Conservation (phyloP, 2,329 filamentous ascomycete species). For the Sporothrix brasiliensis region DNA sequence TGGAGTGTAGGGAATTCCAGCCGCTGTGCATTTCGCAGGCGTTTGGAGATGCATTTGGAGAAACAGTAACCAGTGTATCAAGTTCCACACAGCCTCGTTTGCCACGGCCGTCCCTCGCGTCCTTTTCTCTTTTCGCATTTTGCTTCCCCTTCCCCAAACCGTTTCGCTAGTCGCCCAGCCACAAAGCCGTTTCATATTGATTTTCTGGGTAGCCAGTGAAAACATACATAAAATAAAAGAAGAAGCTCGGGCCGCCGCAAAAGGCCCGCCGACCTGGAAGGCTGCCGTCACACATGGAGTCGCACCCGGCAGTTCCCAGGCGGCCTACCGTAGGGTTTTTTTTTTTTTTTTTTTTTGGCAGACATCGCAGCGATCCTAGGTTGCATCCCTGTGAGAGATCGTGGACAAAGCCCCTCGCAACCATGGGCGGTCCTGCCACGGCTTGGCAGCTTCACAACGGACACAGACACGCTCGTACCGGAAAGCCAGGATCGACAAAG, state of each 20-base stretch:
- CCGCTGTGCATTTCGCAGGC: too few species aligned
- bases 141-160: background rate
- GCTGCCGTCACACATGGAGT: background rate
- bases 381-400: constrained; percentile 10
- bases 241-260: constrained; percentile 15
- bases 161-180: constrained; percentile 22
- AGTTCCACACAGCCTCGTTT: background rate
- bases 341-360: too few species aligned
- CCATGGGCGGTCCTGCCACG: constrained; percentile 9
- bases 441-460: constrained; percentile 15
- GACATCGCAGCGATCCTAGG: background rate
- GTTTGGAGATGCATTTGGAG: background rate
- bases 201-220: background rate
- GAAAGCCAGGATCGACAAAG: too few species aligned
- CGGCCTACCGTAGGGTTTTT: background rate
- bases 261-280: background rate
- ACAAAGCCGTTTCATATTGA: background rate
- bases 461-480: background rate
- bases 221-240: too few species aligned
- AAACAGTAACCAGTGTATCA: background rate
- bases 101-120: background rate
- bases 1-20: background rate
- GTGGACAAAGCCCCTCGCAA: too few species aligned
- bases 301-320: constrained; percentile 13
- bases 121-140: background rate